Evolutionary conservation across 306 rosid genomes (phyloP), one percentile per base, ranked within the genome.

Genomic region (Boehmeria nivea): DNA sequence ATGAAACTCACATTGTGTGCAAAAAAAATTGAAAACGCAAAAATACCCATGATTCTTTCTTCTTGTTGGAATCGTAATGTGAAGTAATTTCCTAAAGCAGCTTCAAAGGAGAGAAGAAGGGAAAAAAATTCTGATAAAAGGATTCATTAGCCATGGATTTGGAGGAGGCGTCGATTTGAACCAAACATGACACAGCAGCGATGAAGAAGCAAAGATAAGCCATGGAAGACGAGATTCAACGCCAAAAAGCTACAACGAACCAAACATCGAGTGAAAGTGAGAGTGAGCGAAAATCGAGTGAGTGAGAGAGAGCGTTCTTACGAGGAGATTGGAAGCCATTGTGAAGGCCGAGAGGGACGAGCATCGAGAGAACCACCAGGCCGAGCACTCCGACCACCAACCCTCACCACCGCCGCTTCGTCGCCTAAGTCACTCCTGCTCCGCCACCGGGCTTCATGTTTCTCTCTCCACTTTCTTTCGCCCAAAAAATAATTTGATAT

Each of bases 311-410:
- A n/a, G n/a, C n/a, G n/a, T n/a, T 25, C 21, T 53, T 37, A 83
- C 94, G 90, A 1, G 97, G 34, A 72, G 88, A 67, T 72, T 84
- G 94, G 68, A 91, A 87, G 64, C 95, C 89, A 69, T 84, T 87
- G 73, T 91, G 94, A 31, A 87, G 85, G 33, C 98, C 98, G 61
- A 91, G 96, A 37, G 98, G 98, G 25, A 91, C 98, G 45, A 91
- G 96, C 96, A 87, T 84, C 50, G 98, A 91, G 51, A 91, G 96
- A 46, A 91, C 45, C 61, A 91, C 96, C 33, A 91, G 89, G 46
- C 87, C 94, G 36, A 87, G 78, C 3, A 91, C 98, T 61, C 85
- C 98, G 62, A 91, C 76, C 28, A 78, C 96, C 44, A 87, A 64
- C 15, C 96, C 94, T 58, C 69, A 69, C 98, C 98, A 91, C 65